These are phyloP conservation scores for Mortierella sp. DNA, from an alignment of 371 early-diverging fungal genomes.

Conservation along the genomic window DNA sequence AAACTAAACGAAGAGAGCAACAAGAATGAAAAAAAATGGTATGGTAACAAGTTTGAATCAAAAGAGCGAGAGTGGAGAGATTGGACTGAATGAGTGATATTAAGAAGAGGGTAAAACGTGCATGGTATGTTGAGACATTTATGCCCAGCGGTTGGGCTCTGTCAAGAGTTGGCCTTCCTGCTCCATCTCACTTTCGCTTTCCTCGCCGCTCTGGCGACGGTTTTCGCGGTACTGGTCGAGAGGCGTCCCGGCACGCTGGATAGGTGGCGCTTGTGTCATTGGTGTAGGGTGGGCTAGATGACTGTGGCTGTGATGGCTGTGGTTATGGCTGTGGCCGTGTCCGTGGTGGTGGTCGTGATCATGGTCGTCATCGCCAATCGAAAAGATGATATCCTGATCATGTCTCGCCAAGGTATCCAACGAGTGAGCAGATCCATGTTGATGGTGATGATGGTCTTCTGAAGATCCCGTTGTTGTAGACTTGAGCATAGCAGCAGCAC, in stretches of 20 bases:
- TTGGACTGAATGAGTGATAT: neutral
- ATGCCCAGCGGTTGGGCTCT: slow-evolving; percentile 26
- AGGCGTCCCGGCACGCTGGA: slow-evolving; percentile 43
- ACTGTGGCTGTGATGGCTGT: slow-evolving; percentile 14
- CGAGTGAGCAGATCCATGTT: slow-evolving; percentile 4
- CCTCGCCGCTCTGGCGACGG: slow-evolving; percentile 23
- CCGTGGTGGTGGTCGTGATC: slow-evolving; percentile 1
- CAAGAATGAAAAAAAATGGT: neutral
- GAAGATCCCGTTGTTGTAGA: neutral
- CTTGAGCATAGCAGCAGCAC: neutral
- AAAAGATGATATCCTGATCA: slow-evolving; percentile 54
- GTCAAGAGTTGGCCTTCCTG: slow-evolving; percentile 20
- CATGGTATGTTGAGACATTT: neutral
- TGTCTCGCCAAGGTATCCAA: slow-evolving; percentile 38
- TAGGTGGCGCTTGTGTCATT: neutral
- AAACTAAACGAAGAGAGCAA: neutral
- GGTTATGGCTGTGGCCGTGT: neutral
- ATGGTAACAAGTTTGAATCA: neutral
- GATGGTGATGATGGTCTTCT: neutral
- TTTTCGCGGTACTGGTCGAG: slow-evolving; percentile 38
- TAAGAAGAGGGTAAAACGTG: neutral
- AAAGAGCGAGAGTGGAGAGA: neutral
- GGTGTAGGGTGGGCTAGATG: neutral
- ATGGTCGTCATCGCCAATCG: slow-evolving; percentile 45
- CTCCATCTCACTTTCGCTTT: slow-evolving; percentile 56